Conservation (phyloP, 495 filamentous ascomycete genomes). For the Friedmanniomyces simplex region DNA sequence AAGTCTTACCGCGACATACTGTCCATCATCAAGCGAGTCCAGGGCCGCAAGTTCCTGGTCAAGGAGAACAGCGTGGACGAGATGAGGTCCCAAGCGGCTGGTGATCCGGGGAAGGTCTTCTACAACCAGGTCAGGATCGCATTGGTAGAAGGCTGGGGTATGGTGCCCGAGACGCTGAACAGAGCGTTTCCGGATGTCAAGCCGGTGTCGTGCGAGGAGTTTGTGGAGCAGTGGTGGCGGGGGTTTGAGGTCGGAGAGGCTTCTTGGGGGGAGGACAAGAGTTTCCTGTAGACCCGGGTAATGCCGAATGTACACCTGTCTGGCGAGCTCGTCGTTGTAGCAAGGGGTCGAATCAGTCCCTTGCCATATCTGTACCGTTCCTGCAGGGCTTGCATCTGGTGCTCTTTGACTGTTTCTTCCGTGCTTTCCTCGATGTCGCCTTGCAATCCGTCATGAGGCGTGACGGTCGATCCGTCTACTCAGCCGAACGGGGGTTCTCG, state of each 20-base stretch:
- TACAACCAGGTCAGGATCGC: slow-evolving; percentile 19
- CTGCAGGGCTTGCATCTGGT: too few relatives aligned
- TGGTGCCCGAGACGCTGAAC: slow-evolving; percentile 16
- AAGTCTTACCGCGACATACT: slow-evolving; percentile 15
- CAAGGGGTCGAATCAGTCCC: too few relatives aligned
- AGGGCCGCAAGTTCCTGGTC: slow-evolving; percentile 15
- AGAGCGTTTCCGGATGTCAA: slow-evolving; percentile 11
- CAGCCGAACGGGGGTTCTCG: too few relatives aligned
- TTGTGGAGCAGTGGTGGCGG: slow-evolving; percentile 20
- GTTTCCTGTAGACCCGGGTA: neutral
- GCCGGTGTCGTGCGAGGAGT: slow-evolving; percentile 13
- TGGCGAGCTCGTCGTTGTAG: too few relatives aligned
- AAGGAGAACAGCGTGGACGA: slow-evolving; percentile 12
- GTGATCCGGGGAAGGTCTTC: slow-evolving; percentile 15
- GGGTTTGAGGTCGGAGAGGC: slow-evolving; percentile 11
- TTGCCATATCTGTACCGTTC: too few relatives aligned
- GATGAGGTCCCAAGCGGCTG: slow-evolving; percentile 1
- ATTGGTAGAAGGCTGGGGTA: slow-evolving; percentile 6
- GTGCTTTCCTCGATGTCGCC: too few relatives aligned
- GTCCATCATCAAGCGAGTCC: slow-evolving; percentile 18
- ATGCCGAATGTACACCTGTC: too few relatives aligned
- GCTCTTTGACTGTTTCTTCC: too few relatives aligned
- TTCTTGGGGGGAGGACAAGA: slow-evolving; percentile 5
- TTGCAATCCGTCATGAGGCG: too few relatives aligned
- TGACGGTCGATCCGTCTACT: too few relatives aligned